These are phyloP conservation scores for Colletotrichum australisinense DNA, from an alignment of 2,329 filamentous ascomycete genomes.

Conservation along the genomic window DNA sequence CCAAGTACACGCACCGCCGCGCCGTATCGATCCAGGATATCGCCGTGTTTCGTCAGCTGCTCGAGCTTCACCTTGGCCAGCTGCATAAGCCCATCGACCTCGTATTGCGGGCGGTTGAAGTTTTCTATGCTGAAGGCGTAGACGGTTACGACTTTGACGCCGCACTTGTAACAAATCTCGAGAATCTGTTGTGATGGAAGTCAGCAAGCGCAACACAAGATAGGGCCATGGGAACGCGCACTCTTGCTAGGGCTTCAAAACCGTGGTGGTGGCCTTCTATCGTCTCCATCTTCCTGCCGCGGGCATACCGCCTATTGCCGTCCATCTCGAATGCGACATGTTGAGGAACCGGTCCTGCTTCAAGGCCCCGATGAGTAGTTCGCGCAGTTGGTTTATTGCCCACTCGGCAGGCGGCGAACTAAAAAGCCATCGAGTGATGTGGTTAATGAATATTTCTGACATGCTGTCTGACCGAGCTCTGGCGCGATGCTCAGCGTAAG, in stretches of 20 bases:
- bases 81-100: constrained; percentile 97
- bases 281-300: constrained; percentile 91
- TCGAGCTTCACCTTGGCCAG: constrained; percentile 95
- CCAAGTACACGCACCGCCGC: constrained; percentile 88
- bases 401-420: constrained; percentile 94
- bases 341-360: constrained; percentile 92
- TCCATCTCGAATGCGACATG: constrained; percentile 99
- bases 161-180: constrained; percentile 97
- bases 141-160: constrained; percentile 95
- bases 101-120: constrained; percentile 95
- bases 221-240: constrained; percentile 52
- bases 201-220: constrained; percentile 35
- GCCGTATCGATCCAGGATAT: constrained; percentile 91
- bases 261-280: constrained; percentile 96
- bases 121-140: constrained; percentile 99
- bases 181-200: constrained; percentile 72
- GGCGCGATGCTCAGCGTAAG: constrained; percentile 4
- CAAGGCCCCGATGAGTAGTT: constrained; percentile 88
- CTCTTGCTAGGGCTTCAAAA: constrained; percentile 92
- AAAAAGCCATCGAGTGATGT: constrained; percentile 75
- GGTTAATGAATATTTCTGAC: constrained; percentile 65
- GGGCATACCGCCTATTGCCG: constrained; percentile 92
- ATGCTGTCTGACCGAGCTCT: constrained; percentile 46
- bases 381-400: constrained; percentile 81
- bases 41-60: constrained; percentile 92